A percentile compares a stretch with the other conserved stretches of the same genome.
Conservation (phyloP, 1,139 yeast species). For the Pichia terricola region DNA sequence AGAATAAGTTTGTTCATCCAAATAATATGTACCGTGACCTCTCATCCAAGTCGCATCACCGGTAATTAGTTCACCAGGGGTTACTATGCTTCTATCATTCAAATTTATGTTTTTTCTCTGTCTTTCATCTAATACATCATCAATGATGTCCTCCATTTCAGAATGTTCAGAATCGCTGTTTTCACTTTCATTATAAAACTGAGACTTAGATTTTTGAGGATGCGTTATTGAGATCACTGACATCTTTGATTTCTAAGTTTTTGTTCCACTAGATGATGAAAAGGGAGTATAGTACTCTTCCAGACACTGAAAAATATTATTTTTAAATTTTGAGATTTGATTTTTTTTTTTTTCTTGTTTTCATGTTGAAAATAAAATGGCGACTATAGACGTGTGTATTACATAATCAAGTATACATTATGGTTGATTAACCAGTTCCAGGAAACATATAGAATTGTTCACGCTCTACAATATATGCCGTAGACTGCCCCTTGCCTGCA, state of each 20-base stretch:
- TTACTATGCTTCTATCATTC: conserved; percentile 37
- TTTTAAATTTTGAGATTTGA: too few species aligned
- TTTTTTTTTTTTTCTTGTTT: too few species aligned
- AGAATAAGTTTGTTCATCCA: conserved; percentile 65
- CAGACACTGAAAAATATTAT: too few species aligned
- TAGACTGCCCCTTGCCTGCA: too few species aligned
- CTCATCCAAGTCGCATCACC: conserved; percentile 98
- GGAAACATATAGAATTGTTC: too few species aligned
- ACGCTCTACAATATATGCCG: too few species aligned
- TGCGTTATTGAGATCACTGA: not conserved
- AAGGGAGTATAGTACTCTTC: too few species aligned
- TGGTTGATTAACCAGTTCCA: too few species aligned
- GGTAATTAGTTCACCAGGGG: conserved; percentile 96
- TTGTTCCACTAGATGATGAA: too few species aligned
- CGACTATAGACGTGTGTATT: too few species aligned
- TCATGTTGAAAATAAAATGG: too few species aligned
- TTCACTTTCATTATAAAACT: not conserved
- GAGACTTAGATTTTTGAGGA: not conserved
- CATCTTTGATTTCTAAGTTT: not conserved
- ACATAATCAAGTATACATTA: too few species aligned
- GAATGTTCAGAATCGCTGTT: conserved; percentile 3
- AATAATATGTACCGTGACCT: conserved; percentile 92
- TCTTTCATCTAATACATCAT: conserved; percentile 9
- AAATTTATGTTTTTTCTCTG: conserved; percentile 6
- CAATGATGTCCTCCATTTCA: conserved; percentile 14